phyloP scores from a whole-genome alignment of 768 basidiomycete genomes.

The Pulveroboletus sp. region DNA sequence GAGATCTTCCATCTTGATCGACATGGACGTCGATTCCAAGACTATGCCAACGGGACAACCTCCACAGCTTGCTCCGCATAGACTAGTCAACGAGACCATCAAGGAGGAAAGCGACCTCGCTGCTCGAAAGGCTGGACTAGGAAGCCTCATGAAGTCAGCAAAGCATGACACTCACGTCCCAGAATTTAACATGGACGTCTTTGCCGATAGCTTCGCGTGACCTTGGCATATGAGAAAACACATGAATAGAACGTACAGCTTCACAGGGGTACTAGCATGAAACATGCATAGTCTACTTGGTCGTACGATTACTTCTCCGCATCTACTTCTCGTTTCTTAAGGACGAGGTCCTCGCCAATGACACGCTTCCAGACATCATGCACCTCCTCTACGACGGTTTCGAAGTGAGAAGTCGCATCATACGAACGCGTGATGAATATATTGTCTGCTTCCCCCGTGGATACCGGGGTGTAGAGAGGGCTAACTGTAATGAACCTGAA shows the following conservation, averaged over 20 bases:
- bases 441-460: conserved; percentile 76
- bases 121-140: conserved; percentile 69
- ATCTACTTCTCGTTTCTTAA: conserved; percentile 84
- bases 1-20: conserved; percentile 77
- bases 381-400: conserved; percentile 97
- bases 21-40: conserved; percentile 73
- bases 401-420: conserved; percentile 98
- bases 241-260: conserved; percentile 5
- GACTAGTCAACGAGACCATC: conserved; percentile 28
- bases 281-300: conserved; percentile 5
- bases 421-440: conserved; percentile 98
- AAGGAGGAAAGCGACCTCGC: conserved; percentile 55
- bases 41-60: conserved; percentile 56
- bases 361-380: conserved; percentile 94
- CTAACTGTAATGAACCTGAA: conserved; percentile 85
- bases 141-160: conserved; percentile 85
- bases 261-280: conserved; percentile 13
- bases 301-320: conserved; percentile 41
- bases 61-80: conserved; percentile 33
- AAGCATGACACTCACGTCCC: conserved; percentile 82
- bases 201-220: conserved; percentile 39
- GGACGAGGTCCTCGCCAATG: conserved; percentile 67
- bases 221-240: background rate
- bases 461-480: conserved; percentile 85
- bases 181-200: conserved; percentile 84